Percentiles rank a stretch among this genome's conserved stretches.
Evolutionary conservation across 2,329 filamentous ascomycete species (phyloP).

Genomic region (Exophiala calicioides): DNA sequence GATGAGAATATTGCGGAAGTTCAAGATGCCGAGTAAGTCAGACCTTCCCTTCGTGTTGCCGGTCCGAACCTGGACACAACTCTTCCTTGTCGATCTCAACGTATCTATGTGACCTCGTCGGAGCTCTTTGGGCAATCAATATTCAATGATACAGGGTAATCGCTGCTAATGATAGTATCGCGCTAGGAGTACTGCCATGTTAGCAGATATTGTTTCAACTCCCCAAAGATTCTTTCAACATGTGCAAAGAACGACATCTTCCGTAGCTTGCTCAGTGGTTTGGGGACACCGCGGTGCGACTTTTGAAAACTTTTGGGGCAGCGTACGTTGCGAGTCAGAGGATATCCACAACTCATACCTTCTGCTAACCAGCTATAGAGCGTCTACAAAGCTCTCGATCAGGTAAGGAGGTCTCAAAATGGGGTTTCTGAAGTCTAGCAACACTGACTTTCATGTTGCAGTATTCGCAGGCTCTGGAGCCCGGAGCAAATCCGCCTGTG

Average conservation of each 20-base stretch:
- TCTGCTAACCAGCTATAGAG: neutral
- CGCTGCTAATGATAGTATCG: too few relatives aligned
- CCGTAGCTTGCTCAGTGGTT: constrained; percentile 52
- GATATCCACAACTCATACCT: too few relatives aligned
- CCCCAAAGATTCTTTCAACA: constrained; percentile 13
- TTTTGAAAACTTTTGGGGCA: constrained; percentile 30
- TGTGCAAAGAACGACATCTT: constrained; percentile 32
- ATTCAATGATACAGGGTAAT: too few relatives aligned
- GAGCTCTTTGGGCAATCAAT: too few relatives aligned
- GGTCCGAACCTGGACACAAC: neutral
- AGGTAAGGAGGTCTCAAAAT: too few relatives aligned
- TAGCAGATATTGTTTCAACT: constrained; percentile 9
- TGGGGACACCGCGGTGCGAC: constrained; percentile 48
- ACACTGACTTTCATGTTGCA: too few relatives aligned
- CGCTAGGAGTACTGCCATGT: constrained; percentile 7
- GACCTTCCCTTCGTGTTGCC: constrained; percentile 42
- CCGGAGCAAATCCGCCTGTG: constrained; percentile 51
- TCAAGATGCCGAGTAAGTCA: constrained; percentile 52
- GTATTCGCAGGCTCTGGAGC: constrained; percentile 6
- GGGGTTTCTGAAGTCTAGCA: too few relatives aligned
- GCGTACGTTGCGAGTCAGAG: constrained; percentile 1
- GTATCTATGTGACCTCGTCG: too few relatives aligned
- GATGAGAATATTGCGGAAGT: constrained; percentile 46
- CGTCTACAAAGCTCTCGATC: constrained; percentile 4
- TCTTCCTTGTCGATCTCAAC: too few relatives aligned